phyloP scores from a whole-genome alignment of 305 asterid genomes.

The Fraxinus angustifolia region DNA sequence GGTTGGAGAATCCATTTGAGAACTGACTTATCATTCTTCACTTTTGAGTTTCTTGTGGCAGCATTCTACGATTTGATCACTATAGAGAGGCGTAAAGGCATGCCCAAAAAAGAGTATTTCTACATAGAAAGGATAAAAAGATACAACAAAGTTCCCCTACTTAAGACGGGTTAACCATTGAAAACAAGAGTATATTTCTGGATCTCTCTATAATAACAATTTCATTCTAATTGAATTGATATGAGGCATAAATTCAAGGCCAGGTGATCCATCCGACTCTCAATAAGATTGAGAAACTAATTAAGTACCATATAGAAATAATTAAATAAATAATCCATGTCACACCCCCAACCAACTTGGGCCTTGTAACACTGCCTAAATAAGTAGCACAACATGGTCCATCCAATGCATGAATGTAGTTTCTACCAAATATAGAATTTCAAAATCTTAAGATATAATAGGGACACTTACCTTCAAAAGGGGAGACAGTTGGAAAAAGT shows the following conservation, averaged over 20 bases:
- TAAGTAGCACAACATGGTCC: not conserved
- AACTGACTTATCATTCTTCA: not conserved
- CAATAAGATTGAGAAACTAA: not conserved
- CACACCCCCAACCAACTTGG: not conserved
- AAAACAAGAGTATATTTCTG: not conserved
- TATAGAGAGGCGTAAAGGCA: not conserved
- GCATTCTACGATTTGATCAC: not conserved
- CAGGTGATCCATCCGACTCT: not conserved
- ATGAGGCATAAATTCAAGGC: not conserved
- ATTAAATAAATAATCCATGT: not conserved
- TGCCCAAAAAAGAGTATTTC: not conserved
- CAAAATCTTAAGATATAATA: not conserved
- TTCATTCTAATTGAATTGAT: not conserved
- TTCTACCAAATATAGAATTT: conserved; percentile 3
- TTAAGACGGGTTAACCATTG: not conserved
- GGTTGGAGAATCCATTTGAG: not conserved
- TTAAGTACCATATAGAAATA: not conserved
- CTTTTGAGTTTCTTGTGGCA: not conserved
- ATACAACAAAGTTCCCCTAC: not conserved
- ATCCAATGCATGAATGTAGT: not conserved
- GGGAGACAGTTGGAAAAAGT: conserved; percentile 84
- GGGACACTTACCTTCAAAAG: conserved; percentile 52
- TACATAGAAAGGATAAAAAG: not conserved
- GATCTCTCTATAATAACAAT: not conserved
- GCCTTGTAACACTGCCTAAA: not conserved